These are phyloP conservation scores for Parathielavia appendiculata DNA, from an alignment of 495 filamentous ascomycete species.

Conservation along the genomic window DNA sequence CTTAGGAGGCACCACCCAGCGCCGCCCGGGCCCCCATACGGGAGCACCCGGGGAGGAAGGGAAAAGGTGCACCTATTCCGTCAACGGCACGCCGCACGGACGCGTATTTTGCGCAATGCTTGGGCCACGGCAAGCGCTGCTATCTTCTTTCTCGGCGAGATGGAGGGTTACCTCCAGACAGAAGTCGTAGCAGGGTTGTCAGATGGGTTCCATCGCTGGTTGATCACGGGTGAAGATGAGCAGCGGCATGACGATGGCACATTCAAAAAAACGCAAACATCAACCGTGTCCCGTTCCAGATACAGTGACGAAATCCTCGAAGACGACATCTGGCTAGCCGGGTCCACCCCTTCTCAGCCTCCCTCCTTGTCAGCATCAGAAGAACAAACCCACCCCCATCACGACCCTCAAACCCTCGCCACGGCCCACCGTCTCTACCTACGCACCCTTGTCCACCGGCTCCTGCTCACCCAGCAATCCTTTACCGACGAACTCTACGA, in stretches of 20 bases:
- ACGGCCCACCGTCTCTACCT: conserved; percentile 74
- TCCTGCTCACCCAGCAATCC: conserved; percentile 62
- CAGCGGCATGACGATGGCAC: conserved; percentile 18
- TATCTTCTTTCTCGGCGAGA: conserved; percentile 80
- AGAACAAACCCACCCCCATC: conserved; percentile 27
- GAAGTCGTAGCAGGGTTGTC: conserved; percentile 80
- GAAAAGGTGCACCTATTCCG: conserved; percentile 52
- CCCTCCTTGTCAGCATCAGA: conserved; percentile 2
- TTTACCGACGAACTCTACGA: conserved; percentile 69
- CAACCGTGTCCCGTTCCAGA: background rate
- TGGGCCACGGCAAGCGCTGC: conserved; percentile 85
- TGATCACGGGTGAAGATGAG: conserved; percentile 34
- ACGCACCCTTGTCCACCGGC: conserved; percentile 54
- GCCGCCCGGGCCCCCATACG: conserved; percentile 59
- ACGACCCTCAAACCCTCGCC: conserved; percentile 79
- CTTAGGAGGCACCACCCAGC: conserved; percentile 71
- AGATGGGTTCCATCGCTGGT: conserved; percentile 55
- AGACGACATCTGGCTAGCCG: conserved; percentile 26
- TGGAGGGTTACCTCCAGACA: conserved; percentile 80
- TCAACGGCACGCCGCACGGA: conserved; percentile 53
- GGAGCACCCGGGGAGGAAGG: conserved; percentile 53
- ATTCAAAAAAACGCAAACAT: background rate
- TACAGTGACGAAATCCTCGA: background rate
- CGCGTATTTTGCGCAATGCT: conserved; percentile 62
- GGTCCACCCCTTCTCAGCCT: conserved; percentile 1